Base-by-base conservation (phyloP, 2,329 filamentous ascomycete species). In the Nigrograna mackinnonii region DNA sequence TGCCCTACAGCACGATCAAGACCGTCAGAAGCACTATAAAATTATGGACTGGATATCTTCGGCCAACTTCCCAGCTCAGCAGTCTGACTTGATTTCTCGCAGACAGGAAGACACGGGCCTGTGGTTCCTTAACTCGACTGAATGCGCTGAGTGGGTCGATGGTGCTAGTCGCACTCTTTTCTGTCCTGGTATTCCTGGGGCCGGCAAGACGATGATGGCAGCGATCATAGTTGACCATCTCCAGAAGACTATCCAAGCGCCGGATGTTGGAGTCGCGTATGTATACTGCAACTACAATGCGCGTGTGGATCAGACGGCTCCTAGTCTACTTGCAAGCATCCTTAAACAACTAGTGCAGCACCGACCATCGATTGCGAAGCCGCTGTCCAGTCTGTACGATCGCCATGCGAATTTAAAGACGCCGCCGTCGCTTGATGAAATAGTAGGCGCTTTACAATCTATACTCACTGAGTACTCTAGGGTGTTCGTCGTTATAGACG, bases 201-300 rank as follows among this genome's bases (percentile, higher is more conserved):
- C 54, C 11, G 54, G 55, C 17, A 58, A 58, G 36, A 58, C 54
- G 2, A 46, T 58, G 18, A 39, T 56, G 18, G 43, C 52, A 12
- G 44, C 55, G 1, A 44, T 48, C 21, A 31, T 37, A 7, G 49
- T 58, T 22, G 46, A 54, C 16, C 30, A 55, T 20, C 41, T 58
- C 3, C 19, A 24, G 12, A 35, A 33, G 3, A 28, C 24, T 14
- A 2, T 28, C 13, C 12, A 16, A 30, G 13, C 26, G 13, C 22
- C 37, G 13, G 22, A 22, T 12, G 3, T 22, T 17, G 58, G 57
- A 2, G 46, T 72, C 13, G 59, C 58, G 2, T 71, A 63, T 22
- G 6, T 67, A 2, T 71, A 62, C 33, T 69, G 56, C 40, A 62
- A 68, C 24, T 68, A 64, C 35, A 52, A 53, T 6, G 43, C 35